These are phyloP conservation scores for Rhizopogon sp. DNA, from an alignment of 768 basidiomycete species.

Conservation along the genomic window DNA sequence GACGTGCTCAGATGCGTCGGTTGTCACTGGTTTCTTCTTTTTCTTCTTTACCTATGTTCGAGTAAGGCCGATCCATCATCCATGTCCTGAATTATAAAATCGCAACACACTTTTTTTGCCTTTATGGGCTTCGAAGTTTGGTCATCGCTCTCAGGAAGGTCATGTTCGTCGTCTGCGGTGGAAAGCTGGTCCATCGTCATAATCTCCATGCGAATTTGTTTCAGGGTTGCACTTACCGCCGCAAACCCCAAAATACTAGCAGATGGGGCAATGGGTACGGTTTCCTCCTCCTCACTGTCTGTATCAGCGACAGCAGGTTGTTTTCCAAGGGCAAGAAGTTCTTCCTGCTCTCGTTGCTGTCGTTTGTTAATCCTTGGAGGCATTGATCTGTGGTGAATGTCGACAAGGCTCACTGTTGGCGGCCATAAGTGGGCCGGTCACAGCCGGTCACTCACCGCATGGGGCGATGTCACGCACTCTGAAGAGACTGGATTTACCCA, in stretches of 20 bases:
- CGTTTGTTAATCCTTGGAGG: slow-evolving; percentile 76
- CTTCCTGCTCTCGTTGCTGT: slow-evolving; percentile 82
- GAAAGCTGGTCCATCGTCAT: slow-evolving; percentile 35
- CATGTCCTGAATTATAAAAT: neutral
- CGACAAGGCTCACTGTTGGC: no score
- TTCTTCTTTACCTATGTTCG: slow-evolving; percentile 32
- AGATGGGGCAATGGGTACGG: slow-evolving; percentile 4
- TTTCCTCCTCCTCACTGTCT: slow-evolving; percentile 37
- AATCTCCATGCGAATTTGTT: slow-evolving; percentile 7
- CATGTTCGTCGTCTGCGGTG: slow-evolving; percentile 25
- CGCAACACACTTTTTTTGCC: slow-evolving; percentile 18
- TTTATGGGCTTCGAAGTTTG: slow-evolving; percentile 13
- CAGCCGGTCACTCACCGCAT: no score
- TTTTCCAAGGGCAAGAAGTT: slow-evolving; percentile 54
- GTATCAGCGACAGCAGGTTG: slow-evolving; percentile 13
- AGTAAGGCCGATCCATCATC: neutral
- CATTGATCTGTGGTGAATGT: slow-evolving; percentile 33
- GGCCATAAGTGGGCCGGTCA: no score
- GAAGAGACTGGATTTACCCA: no score
- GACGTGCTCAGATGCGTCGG: neutral
- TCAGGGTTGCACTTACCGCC: slow-evolving; percentile 31
- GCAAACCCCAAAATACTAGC: slow-evolving; percentile 32
- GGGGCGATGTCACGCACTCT: no score
- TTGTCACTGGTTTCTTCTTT: slow-evolving; percentile 29
- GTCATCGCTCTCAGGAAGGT: slow-evolving; percentile 15